Evolutionary conservation across 164 flowering plant species (phyloP).

Genomic region (Malania oleifera): DNA sequence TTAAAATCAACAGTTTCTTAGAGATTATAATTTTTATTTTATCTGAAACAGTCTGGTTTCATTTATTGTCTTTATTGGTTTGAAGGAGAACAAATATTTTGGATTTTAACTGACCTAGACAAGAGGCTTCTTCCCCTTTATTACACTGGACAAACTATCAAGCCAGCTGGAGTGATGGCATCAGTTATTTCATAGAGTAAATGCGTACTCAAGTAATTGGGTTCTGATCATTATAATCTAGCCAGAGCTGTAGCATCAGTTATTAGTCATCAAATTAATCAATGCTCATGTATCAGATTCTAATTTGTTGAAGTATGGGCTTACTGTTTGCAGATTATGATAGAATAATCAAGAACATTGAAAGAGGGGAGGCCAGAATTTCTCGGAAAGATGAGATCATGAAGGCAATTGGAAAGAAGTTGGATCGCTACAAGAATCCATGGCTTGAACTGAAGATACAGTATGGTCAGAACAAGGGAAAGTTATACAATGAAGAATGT

Average conservation of each 20-base stretch:
- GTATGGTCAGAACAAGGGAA: slow-evolving; percentile 99
- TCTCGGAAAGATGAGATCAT: slow-evolving; percentile 96
- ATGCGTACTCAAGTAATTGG: no score
- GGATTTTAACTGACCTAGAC: no score
- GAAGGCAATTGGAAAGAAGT: slow-evolving; percentile 98
- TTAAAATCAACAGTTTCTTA: neutral
- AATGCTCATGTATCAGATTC: neutral
- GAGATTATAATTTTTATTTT: no score
- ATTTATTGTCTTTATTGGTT: no score
- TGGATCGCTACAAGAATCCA: slow-evolving; percentile 99
- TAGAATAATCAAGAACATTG: slow-evolving; percentile 89
- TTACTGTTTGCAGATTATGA: slow-evolving; percentile 65
- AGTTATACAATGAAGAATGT: slow-evolving; percentile 97
- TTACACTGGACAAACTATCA: no score
- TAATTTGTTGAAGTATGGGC: neutral
- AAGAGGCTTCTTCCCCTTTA: no score
- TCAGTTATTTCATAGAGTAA: no score
- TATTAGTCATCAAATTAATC: neutral
- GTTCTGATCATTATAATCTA: no score
- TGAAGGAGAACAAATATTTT: no score
- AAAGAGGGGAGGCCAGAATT: slow-evolving; percentile 95
- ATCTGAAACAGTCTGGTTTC: no score
- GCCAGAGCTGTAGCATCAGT: no score
- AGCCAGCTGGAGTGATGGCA: no score
- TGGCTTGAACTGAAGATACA: slow-evolving; percentile 98